Conservation (phyloP, 78 protist species). For the Dictyostelium discoideum region dicty_2.7 NC_007088.5:5111001-5111500, state of each 20-base stretch:
- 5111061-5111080: not conserved
- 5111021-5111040: slow-evolving; percentile 73
- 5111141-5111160: slow-evolving; percentile 83
- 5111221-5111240: slow-evolving; percentile 69
- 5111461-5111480: slow-evolving; percentile 82
- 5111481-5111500: slow-evolving; percentile 78
- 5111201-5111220: slow-evolving; percentile 89
- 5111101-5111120: slow-evolving; percentile 58
- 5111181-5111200: slow-evolving; percentile 93
- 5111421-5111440: slow-evolving; percentile 58
- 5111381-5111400: slow-evolving; percentile 89
- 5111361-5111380: slow-evolving; percentile 93
- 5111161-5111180: slow-evolving; percentile 93
- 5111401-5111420: slow-evolving; percentile 37
- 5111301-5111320: slow-evolving; percentile 28
- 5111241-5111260: slow-evolving; percentile 86
- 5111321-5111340: slow-evolving; percentile 83
- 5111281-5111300: slow-evolving; percentile 55
- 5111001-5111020: slow-evolving; percentile 46
- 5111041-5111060: slow-evolving; percentile 46
- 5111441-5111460: slow-evolving; percentile 73
- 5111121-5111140: slow-evolving; percentile 85
- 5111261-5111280: slow-evolving; percentile 87
- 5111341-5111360: slow-evolving; percentile 87
- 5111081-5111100: not conserved